phyloP scores from a whole-genome alignment of 148 eudicot species.

The Rhododendron molle region DNA sequence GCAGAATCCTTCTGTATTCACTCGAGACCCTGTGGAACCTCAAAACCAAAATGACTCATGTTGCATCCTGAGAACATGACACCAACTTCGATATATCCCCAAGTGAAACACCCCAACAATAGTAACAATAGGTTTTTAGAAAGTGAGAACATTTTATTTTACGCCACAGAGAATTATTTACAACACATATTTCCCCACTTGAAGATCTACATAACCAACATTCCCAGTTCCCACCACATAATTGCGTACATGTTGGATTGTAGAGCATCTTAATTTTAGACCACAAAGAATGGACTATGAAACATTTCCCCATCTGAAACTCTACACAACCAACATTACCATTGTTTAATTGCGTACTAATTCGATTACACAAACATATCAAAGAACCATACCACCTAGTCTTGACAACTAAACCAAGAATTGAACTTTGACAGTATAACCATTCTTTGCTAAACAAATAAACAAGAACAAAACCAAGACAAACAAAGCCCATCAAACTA shows the following conservation, averaged over 20 bases:
- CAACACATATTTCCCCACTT: too few relatives aligned
- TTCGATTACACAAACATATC: too few relatives aligned
- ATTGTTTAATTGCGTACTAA: not conserved
- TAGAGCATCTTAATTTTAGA: too few relatives aligned
- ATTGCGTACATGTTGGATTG: too few relatives aligned
- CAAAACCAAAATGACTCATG: not conserved
- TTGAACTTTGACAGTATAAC: not conserved
- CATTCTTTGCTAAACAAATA: not conserved
- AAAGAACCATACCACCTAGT: not conserved
- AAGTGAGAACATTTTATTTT: too few relatives aligned
- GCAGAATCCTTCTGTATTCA: not conserved
- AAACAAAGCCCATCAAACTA: too few relatives aligned
- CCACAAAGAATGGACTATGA: too few relatives aligned
- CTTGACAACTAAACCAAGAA: not conserved
- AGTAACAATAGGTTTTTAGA: too few relatives aligned
- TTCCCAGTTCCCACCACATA: too few relatives aligned
- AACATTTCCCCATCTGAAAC: not conserved
- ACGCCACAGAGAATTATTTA: too few relatives aligned
- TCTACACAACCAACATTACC: not conserved
- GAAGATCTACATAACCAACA: too few relatives aligned
- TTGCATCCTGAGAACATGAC: not conserved
- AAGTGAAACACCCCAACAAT: not conserved
- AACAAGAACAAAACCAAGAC: too few relatives aligned
- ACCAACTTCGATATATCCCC: not conserved
- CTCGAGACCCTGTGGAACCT: not conserved